These are phyloP conservation scores for Cucurbita argyrosperma DNA, from an alignment of 306 rosid species.

Conservation along the genomic window DNA sequence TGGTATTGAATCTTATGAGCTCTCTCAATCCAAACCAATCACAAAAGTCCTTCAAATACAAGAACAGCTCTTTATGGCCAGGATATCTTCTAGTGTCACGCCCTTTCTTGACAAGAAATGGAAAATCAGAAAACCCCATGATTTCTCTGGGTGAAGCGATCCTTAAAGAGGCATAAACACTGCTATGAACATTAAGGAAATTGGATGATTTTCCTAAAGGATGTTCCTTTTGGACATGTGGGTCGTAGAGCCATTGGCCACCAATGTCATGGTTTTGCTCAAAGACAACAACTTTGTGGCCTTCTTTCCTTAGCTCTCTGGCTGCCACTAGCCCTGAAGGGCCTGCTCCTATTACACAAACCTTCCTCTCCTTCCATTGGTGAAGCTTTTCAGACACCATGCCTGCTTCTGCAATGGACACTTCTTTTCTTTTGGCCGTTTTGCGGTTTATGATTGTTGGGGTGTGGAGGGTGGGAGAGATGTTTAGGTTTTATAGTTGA, in stretches of 20 bases:
- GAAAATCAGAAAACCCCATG: conserved; percentile 82
- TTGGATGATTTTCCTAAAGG: conserved; percentile 40
- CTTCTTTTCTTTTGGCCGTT: too few species aligned
- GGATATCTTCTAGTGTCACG: conserved; percentile 79
- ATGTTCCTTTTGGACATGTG: conserved; percentile 46
- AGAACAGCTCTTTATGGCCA: conserved; percentile 49
- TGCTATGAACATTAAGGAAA: conserved; percentile 50
- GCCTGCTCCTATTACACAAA: conserved; percentile 87
- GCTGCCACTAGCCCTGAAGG: conserved; percentile 81
- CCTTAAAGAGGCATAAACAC: conserved; percentile 60
- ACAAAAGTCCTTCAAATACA: conserved; percentile 60
- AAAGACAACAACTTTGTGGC: conserved; percentile 45
- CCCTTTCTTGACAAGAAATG: conserved; percentile 61
- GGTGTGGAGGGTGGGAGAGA: background rate
- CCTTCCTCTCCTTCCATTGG: conserved; percentile 26
- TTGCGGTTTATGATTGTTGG: background rate
- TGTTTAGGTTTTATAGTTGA: background rate
- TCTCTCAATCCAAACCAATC: conserved; percentile 58
- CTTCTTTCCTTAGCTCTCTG: conserved; percentile 73
- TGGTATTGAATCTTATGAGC: conserved; percentile 59
- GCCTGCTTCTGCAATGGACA: background rate
- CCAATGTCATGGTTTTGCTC: conserved; percentile 85
- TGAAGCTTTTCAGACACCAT: conserved; percentile 43
- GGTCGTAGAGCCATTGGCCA: conserved; percentile 85
- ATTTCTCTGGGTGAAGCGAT: conserved; percentile 62